phyloP scores from a whole-genome alignment of 2,329 filamentous ascomycete genomes.

The Beauveria medogensis region DNA sequence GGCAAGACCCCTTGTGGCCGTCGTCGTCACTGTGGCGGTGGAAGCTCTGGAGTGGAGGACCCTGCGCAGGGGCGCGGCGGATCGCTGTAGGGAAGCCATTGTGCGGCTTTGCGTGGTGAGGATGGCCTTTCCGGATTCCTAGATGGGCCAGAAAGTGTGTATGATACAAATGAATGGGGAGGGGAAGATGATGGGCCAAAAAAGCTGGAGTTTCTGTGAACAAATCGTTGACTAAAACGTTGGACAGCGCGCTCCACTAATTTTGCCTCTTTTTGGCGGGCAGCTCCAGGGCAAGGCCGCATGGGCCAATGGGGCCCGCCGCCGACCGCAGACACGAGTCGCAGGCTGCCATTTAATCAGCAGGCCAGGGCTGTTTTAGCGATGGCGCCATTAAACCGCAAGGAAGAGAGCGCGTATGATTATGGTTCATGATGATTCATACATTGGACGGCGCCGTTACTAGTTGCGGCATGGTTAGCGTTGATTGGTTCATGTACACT shows the following conservation, averaged over 20 bases:
- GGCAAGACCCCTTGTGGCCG: slow-evolving; percentile 33
- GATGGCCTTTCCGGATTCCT: not conserved
- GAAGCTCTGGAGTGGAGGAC: slow-evolving; percentile 23
- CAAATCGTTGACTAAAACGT: slow-evolving; percentile 12
- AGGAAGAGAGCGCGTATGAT: not conserved
- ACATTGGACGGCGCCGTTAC: not conserved
- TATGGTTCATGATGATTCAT: not conserved
- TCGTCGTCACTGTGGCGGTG: not conserved
- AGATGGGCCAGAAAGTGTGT: not conserved
- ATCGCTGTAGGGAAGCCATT: slow-evolving; percentile 35
- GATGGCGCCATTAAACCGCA: not conserved
- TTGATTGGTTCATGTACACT: no score
- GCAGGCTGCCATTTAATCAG: slow-evolving; percentile 6
- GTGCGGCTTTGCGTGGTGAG: slow-evolving; percentile 1
- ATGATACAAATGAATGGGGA: not conserved
- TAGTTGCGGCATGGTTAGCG: not conserved
- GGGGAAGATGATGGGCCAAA: not conserved
- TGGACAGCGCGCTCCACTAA: slow-evolving; percentile 7
- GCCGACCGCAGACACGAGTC: slow-evolving; percentile 7
- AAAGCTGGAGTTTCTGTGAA: slow-evolving; percentile 6
- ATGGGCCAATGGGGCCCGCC: slow-evolving; percentile 7
- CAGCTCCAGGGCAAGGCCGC: not conserved
- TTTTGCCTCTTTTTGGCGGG: not conserved
- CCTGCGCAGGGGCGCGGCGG: slow-evolving; percentile 34
- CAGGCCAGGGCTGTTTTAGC: not conserved